Evolutionary conservation across 352 stramenopile species (phyloP).

Genomic region (Aphanomyces euteiches): DNA sequence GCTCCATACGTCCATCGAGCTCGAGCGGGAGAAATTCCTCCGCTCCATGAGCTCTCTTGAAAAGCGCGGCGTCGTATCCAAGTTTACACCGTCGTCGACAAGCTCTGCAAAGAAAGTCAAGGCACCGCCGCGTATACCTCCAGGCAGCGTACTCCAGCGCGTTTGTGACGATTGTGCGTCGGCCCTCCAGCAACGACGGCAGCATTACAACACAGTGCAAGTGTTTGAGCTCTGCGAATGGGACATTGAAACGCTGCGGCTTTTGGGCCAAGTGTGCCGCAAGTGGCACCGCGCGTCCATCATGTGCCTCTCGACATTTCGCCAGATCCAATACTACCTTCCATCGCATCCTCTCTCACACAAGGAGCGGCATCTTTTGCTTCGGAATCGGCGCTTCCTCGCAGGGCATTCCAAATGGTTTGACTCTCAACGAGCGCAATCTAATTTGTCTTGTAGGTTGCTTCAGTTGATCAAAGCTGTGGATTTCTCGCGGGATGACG

Average conservation of each 20-base stretch:
- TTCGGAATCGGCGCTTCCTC: slow-evolving; percentile 78
- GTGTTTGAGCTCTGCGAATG: slow-evolving; percentile 83
- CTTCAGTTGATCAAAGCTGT: slow-evolving; percentile 81
- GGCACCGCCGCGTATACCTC: slow-evolving; percentile 35
- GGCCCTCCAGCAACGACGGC: slow-evolving; percentile 70
- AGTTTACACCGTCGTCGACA: slow-evolving; percentile 12
- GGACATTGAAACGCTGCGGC: slow-evolving; percentile 66
- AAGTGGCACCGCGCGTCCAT: slow-evolving; percentile 84
- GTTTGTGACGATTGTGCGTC: slow-evolving; percentile 81
- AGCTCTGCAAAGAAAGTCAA: slow-evolving; percentile 6
- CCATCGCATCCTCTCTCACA: slow-evolving; percentile 69
- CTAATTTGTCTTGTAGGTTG: slow-evolving; percentile 28
- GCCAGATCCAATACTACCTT: slow-evolving; percentile 85
- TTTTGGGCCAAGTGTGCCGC: slow-evolving; percentile 71
- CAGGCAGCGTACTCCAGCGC: slow-evolving; percentile 70
- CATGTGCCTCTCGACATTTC: slow-evolving; percentile 86
- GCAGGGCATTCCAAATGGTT: slow-evolving; percentile 73
- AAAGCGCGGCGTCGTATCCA: slow-evolving; percentile 8
- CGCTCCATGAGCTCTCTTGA: slow-evolving; percentile 9
- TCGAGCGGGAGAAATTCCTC: slow-evolving; percentile 23
- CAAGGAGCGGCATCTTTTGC: slow-evolving; percentile 64
- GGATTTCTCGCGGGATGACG: slow-evolving; percentile 56
- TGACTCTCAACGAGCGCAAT: too few relatives aligned
- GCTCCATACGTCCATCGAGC: neutral
- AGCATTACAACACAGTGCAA: slow-evolving; percentile 82